These are phyloP conservation scores for Linum trigynum DNA, from an alignment of 345 rosid genomes.

Conservation along the genomic window DNA sequence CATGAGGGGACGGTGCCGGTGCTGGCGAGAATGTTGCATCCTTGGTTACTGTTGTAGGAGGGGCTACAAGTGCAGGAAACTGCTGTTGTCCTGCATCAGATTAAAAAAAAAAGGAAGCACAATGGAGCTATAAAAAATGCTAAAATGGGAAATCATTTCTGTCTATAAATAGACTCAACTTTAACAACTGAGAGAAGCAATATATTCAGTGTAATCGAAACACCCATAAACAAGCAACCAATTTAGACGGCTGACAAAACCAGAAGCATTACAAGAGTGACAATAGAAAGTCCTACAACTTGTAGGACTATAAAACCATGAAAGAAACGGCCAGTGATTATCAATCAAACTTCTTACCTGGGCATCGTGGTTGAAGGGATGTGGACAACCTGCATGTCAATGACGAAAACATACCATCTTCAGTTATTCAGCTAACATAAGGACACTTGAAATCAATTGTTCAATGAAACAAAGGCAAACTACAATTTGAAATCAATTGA, in stretches of 20 bases:
- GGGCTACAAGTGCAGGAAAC: conserved; percentile 60
- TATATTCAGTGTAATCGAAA: neutral
- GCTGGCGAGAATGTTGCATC: conserved; percentile 35
- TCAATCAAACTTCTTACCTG: conserved; percentile 41
- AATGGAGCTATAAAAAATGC: conserved; percentile 2
- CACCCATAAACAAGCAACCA: neutral
- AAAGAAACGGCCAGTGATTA: neutral
- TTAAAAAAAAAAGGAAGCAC: conserved; percentile 10
- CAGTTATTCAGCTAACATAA: neutral
- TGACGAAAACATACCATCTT: neutral
- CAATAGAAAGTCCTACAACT: neutral
- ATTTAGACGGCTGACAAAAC: neutral
- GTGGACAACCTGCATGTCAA: conserved; percentile 52
- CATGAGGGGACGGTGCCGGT: conserved; percentile 55
- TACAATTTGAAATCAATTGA: neutral
- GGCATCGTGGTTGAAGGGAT: conserved; percentile 81
- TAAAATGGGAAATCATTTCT: too few relatives aligned
- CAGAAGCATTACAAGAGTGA: neutral
- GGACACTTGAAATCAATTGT: neutral
- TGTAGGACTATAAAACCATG: neutral
- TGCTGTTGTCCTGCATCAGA: conserved; percentile 60
- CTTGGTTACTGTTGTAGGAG: conserved; percentile 55
- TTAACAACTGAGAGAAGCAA: too few relatives aligned
- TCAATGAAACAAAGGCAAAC: too few relatives aligned
- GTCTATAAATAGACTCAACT: too few relatives aligned